phyloP scores from a whole-genome alignment of 768 basidiomycete species.

The Strobilomyces dryophilus region DNA sequence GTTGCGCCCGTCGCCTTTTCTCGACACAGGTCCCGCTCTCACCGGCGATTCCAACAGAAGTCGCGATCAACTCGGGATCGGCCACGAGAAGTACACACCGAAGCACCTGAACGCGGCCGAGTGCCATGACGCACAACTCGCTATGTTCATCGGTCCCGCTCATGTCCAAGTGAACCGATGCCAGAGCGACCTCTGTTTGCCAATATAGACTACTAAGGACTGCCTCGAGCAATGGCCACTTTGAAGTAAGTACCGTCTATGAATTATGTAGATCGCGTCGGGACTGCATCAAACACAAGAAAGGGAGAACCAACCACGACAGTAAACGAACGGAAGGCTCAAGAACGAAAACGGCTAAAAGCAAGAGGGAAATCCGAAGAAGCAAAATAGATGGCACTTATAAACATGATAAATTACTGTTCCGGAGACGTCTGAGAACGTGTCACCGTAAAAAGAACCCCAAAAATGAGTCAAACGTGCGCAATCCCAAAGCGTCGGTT shows the following conservation, averaged over 20 bases:
- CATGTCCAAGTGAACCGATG: neutral
- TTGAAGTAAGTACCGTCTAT: neutral
- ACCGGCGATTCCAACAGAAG: neutral
- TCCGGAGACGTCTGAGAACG: neutral
- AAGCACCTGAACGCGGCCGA: no score
- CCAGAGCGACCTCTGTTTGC: neutral
- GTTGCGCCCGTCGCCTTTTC: no score
- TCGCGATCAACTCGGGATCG: neutral
- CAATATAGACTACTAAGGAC: conserved; percentile 5
- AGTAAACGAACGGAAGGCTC: conserved; percentile 10
- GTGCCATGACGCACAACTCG: no score
- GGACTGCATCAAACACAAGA: neutral
- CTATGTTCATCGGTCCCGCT: neutral
- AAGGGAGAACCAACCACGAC: conserved; percentile 1
- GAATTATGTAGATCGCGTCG: neutral
- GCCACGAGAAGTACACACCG: no score
- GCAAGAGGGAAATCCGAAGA: neutral
- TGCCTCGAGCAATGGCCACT: conserved; percentile 7
- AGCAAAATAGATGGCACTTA: conserved; percentile 15
- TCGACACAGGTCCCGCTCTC: neutral
- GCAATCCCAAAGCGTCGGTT: conserved; percentile 7
- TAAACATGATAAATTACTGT: conserved; percentile 31
- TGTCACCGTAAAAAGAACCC: neutral
- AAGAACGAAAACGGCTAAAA: conserved; percentile 11
- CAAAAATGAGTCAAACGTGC: conserved; percentile 3